These are phyloP conservation scores for Xylariaceae sp. DNA, from an alignment of 2,329 filamentous ascomycete genomes.

Conservation along the genomic window DNA sequence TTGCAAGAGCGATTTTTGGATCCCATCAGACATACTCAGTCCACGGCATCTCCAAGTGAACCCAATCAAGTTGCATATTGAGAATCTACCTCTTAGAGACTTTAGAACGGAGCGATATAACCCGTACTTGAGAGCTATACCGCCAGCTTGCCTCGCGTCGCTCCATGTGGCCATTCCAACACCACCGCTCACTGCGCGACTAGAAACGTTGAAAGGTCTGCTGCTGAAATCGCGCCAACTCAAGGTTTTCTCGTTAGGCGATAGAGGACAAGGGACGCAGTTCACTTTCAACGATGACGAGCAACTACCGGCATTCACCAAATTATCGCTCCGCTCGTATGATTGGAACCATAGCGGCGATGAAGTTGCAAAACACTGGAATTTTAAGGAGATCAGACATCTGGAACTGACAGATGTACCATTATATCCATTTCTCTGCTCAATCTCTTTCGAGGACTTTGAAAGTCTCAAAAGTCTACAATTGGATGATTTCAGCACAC, in stretches of 20 bases:
- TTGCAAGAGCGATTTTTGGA: conserved; percentile 29
- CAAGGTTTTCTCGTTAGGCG: conserved; percentile 40
- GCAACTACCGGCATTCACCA: conserved; percentile 39
- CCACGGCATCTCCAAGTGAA: conserved; percentile 26
- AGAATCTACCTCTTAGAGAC: conserved; percentile 38
- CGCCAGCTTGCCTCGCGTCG: conserved; percentile 36
- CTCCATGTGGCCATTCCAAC: conserved; percentile 38
- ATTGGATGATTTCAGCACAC: conserved; percentile 43
- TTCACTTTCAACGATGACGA: conserved; percentile 39
- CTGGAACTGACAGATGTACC: conserved; percentile 43
- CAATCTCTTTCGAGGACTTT: conserved; percentile 37
- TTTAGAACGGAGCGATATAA: conserved; percentile 33
- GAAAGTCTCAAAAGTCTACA: conserved; percentile 34
- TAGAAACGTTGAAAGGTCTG: conserved; percentile 41
- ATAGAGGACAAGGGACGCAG: conserved; percentile 42
- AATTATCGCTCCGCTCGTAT: conserved; percentile 43
- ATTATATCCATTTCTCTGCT: conserved; percentile 40
- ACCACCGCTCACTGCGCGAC: conserved; percentile 38
- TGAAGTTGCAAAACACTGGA: conserved; percentile 41
- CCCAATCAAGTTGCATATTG: conserved; percentile 35
- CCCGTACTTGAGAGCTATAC: conserved; percentile 37
- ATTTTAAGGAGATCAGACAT: conserved; percentile 40
- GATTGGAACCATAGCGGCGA: conserved; percentile 43
- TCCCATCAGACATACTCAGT: conserved; percentile 38
- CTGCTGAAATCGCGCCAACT: conserved; percentile 35